Percentiles rank a stretch among this genome's conserved stretches.
Evolutionary conservation across 129 eudicot species (phyloP).

Genomic region (Artemisia tridentata): DNA sequence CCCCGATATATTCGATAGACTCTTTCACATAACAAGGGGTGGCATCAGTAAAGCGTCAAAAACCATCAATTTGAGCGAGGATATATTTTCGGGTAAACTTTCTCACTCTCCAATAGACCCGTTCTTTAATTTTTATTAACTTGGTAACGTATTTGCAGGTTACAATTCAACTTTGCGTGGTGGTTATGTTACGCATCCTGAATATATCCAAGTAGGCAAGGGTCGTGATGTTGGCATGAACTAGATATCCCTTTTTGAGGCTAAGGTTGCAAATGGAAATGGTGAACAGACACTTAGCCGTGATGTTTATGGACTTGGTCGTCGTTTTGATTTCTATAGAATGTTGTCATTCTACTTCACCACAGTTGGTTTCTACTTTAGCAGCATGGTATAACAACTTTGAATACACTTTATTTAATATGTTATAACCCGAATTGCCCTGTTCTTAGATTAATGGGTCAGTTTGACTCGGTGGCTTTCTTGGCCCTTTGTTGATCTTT

Average conservation of each 20-base stretch:
- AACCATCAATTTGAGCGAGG: constrained; percentile 84
- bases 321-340: constrained; percentile 86
- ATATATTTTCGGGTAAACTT: constrained; percentile 70
- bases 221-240: constrained; percentile 99
- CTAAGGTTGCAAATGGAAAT: constrained; percentile 95
- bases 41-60: constrained; percentile 94
- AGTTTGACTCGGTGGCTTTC: not conserved
- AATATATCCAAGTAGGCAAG: constrained; percentile 91
- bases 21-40: constrained; percentile 88
- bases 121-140: constrained; percentile 14
- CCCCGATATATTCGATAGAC: constrained; percentile 90
- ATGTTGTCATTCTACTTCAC: constrained; percentile 94
- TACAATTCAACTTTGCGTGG: constrained; percentile 89
- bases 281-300: constrained; percentile 98
- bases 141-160: constrained; percentile 43
- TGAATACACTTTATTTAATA: not conserved
- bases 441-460: not conserved
- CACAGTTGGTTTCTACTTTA: constrained; percentile 94
- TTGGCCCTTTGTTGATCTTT: not conserved
- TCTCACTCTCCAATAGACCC: not conserved
- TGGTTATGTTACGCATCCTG: constrained; percentile 87
- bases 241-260: constrained; percentile 90
- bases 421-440: too few species aligned
- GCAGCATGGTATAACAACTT: constrained; percentile 78
- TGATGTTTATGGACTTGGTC: constrained; percentile 92